These are phyloP conservation scores for Ustilago lituana DNA, from an alignment of 1,284 basidiomycete species.

Conservation along the genomic window DNA sequence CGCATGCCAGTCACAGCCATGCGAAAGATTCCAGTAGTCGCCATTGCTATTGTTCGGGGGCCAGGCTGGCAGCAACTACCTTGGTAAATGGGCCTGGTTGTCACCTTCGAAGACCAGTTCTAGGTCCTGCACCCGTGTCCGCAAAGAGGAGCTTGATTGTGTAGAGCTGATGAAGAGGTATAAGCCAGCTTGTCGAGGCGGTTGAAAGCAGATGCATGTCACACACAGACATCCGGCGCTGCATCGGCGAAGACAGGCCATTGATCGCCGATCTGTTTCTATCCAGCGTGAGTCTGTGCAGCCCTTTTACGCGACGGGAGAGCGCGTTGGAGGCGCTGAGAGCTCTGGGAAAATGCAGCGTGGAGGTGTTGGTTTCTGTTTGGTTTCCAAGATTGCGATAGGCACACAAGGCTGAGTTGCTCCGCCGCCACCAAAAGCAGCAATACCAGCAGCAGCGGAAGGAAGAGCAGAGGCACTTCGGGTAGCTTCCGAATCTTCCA, in stretches of 20 bases:
- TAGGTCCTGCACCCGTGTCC: too few relatives aligned
- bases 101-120: too few relatives aligned
- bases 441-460: too few relatives aligned
- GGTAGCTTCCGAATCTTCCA: constrained; percentile 16
- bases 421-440: background rate
- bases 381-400: too few relatives aligned
- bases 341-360: background rate
- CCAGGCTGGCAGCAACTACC: too few relatives aligned
- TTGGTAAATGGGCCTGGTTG: too few relatives aligned
- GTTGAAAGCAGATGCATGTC: background rate
- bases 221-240: background rate
- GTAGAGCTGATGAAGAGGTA: background rate
- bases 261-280: constrained; percentile 10
- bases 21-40: constrained; percentile 14
- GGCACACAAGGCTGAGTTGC: constrained; percentile 1
- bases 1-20: constrained; percentile 18
- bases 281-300: background rate
- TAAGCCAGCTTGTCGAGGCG: background rate
- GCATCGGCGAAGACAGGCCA: constrained; percentile 11
- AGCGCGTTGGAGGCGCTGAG: constrained; percentile 15
- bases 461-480: too few relatives aligned
- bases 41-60: constrained; percentile 5
- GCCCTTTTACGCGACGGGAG: constrained; percentile 34
- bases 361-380: constrained; percentile 40
- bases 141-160: too few relatives aligned